A percentile compares a stretch with the other conserved stretches of the same genome.
Evolutionary conservation across 2,329 filamentous ascomycete genomes (phyloP).

Genomic region (Penicillium sp.): DNA sequence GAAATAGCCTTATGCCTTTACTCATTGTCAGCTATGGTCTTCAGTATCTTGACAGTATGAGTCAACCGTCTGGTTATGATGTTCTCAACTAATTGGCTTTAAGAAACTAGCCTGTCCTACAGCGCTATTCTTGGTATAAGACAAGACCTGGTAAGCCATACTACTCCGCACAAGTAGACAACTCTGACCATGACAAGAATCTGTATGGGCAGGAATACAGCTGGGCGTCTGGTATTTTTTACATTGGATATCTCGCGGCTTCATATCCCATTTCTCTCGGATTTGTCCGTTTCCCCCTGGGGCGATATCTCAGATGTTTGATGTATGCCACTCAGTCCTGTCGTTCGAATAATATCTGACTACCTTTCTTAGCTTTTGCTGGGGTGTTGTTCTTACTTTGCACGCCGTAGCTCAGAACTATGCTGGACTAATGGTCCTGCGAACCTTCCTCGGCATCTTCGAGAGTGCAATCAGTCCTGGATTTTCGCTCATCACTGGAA

Average conservation of each 20-base stretch:
- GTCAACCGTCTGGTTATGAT: not conserved
- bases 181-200: not conserved
- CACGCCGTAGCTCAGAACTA: conserved; percentile 40
- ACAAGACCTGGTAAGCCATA: conserved; percentile 18
- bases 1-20: conserved; percentile 25
- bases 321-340: conserved; percentile 18
- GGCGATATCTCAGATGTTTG: conserved; percentile 34
- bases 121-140: conserved; percentile 22
- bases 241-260: conserved; percentile 34
- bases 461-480: conserved; percentile 43
- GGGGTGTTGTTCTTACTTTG: conserved; percentile 37
- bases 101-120: conserved; percentile 24
- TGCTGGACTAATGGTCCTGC: conserved; percentile 41
- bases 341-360: not conserved
- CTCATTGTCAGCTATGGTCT: conserved; percentile 26
- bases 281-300: conserved; percentile 38
- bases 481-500: conserved; percentile 38
- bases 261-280: conserved; percentile 41
- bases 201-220: conserved; percentile 22
- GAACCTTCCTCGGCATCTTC: conserved; percentile 48
- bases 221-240: conserved; percentile 32
- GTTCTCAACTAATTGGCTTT: not conserved
- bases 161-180: not conserved
- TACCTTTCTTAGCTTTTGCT: conserved; percentile 21
- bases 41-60: conserved; percentile 38